These are phyloP conservation scores for Phellinidium pouzarii DNA, from an alignment of 1,284 basidiomycete species.

Conservation along the genomic window DNA sequence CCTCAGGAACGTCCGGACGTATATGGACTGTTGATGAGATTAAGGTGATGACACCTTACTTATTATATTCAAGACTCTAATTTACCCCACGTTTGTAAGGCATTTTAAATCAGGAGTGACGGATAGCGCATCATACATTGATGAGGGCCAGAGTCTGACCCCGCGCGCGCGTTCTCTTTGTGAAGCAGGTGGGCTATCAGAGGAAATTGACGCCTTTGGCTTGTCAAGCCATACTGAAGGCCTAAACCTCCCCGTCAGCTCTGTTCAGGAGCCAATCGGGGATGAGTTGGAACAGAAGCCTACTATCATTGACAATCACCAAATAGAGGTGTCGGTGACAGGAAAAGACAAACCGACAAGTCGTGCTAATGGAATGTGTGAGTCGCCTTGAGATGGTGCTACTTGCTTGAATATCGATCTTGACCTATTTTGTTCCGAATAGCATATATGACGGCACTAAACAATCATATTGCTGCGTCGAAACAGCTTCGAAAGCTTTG, in stretches of 20 bases:
- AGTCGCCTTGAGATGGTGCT: background rate
- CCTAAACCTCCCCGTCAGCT: background rate
- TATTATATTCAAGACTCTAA: background rate
- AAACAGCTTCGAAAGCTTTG: background rate
- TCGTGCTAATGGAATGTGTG: conserved; percentile 4
- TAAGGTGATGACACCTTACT: background rate
- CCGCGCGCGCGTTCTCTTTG: conserved; percentile 1
- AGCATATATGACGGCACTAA: conserved; percentile 8
- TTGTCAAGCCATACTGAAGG: background rate
- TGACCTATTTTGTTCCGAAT: background rate
- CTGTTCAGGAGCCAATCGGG: background rate
- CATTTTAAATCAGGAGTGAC: too few species aligned
- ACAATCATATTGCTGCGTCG: background rate
- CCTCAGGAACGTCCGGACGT: conserved; percentile 5
- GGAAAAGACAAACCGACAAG: too few species aligned
- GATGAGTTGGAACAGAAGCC: too few species aligned
- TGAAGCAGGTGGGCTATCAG: background rate
- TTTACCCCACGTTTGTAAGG: too few species aligned
- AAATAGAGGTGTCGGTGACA: too few species aligned
- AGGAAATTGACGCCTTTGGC: background rate
- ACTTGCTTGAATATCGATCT: background rate
- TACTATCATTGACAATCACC: too few species aligned
- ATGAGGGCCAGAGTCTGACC: background rate
- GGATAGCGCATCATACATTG: background rate
- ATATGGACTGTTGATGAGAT: background rate